phyloP scores from a whole-genome alignment of 148 eudicot genomes.

The Rheum nobile region DNA sequence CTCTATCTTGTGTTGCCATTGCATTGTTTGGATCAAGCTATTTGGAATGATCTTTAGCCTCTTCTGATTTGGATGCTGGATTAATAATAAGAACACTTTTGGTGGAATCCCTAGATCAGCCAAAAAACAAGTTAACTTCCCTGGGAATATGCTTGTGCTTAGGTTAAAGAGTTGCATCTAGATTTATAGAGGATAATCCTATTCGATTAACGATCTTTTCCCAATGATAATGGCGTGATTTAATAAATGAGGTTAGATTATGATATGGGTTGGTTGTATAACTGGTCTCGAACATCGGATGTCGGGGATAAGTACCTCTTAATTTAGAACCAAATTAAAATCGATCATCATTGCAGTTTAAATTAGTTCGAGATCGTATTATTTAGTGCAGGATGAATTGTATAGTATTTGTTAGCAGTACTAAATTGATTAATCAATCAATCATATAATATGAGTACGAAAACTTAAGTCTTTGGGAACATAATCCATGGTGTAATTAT shows the following conservation, averaged over 20 bases:
- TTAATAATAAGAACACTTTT: background rate
- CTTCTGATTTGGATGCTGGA: background rate
- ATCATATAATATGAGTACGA: background rate
- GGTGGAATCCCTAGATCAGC: background rate
- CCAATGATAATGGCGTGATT: background rate
- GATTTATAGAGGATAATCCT: background rate
- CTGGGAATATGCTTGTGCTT: slow-evolving; percentile 5
- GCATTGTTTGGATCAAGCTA: no score
- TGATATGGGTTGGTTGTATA: background rate
- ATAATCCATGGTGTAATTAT: slow-evolving; percentile 6
- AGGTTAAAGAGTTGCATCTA: background rate
- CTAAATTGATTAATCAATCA: background rate
- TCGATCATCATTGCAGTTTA: background rate
- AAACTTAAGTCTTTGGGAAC: slow-evolving; percentile 6
- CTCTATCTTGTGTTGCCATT: background rate
- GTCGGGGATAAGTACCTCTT: slow-evolving; percentile 1
- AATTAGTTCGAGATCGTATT: background rate
- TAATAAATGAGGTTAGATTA: background rate
- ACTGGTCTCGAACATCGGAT: slow-evolving; percentile 5
- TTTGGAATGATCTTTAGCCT: no score
- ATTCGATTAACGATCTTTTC: background rate
- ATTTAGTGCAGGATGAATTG: no score
- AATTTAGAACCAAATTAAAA: background rate
- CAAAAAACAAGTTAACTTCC: background rate
- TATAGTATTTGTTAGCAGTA: background rate